Evolutionary conservation across 2,329 filamentous ascomycete genomes (phyloP), one percentile per base, ranked within the genome.

Genomic region (Trichoderma asperellum): DNA sequence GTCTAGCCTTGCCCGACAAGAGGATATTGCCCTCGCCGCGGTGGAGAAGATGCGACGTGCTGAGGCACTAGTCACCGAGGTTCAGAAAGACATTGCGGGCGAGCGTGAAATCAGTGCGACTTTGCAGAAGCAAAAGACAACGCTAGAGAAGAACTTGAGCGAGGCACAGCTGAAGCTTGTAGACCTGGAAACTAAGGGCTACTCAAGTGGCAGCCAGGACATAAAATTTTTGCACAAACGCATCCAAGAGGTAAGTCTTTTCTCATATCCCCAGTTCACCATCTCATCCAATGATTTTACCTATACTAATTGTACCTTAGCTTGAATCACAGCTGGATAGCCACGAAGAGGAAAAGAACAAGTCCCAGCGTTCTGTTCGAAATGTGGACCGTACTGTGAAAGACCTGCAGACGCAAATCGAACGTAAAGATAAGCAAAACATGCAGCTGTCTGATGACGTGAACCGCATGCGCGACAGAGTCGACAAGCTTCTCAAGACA

Each of bases 11-110:
- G 95, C 95, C 4, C 94, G 97, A 76, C 93, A 97, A 76, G 93
- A 98, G 80, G 95, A 99, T 77, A 90, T 98, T 70, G 92, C 94
- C 12, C 88, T 91, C 0, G 95, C 96, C 4, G 95, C 95, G 0
- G 91, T 98, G 52, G 95, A 96, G 76, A 98, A 98, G 85, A 99
- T 99, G 96, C 89, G 95, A 68, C 90, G 95, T 29, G 93, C 96
- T 2, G 95, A 99, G 77, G 92, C 93, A 5, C 83, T 98, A 37
- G 91, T 90, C 1, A 88, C 91, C 10, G 96, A 99, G 80, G 90
- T 97, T 72, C 95, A 98, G 77, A 97, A 96, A 79, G 96, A 99
- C 76, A 93, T 97, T 71, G 89, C 90, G 21, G 88, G 88, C 8
- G 95, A 97, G 82, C 89, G 95, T 11, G 96, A 98, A 77, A 87